Percentiles rank a stretch among this genome's conserved stretches.
Evolutionary conservation across 192 early-diverging fungal species (phyloP).

Genomic region (Gigaspora rosea): DNA sequence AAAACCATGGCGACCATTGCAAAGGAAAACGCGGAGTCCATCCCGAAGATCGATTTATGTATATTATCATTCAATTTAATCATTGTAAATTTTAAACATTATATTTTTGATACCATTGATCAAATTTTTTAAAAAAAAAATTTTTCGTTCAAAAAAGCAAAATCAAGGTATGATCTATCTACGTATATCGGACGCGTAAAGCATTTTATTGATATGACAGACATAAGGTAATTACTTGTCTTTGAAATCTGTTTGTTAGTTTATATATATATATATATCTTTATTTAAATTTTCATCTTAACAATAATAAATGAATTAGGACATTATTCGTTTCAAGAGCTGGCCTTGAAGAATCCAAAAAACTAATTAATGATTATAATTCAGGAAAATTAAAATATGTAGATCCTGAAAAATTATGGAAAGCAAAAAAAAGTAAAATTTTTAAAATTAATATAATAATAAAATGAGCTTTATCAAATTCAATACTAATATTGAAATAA

Average conservation of each 20-base stretch:
- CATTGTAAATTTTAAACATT: neutral
- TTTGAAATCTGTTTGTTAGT: neutral
- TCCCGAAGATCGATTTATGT: conserved; percentile 12
- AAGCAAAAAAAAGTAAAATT: conserved; percentile 68
- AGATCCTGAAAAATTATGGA: conserved; percentile 61
- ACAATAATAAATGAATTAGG: conserved; percentile 27
- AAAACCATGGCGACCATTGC: too few relatives aligned
- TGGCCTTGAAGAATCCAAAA: conserved; percentile 62
- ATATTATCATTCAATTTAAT: neutral
- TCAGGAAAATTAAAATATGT: conserved; percentile 42
- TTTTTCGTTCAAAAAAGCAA: conserved; percentile 35
- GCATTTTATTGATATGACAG: conserved; percentile 75
- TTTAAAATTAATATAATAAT: neutral
- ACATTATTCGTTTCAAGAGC: conserved; percentile 64
- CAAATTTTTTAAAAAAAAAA: too few relatives aligned
- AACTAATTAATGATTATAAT: conserved; percentile 63
- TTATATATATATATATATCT: neutral
- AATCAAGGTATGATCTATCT: conserved; percentile 62
- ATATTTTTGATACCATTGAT: too few relatives aligned
- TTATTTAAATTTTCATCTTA: neutral
- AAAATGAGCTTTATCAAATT: neutral
- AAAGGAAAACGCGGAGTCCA: too few relatives aligned
- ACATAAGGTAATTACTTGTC: conserved; percentile 51
- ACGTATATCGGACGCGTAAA: conserved; percentile 74
- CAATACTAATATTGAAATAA: neutral